phyloP scores from a whole-genome alignment of 257 asterid species.

The Linderniella brevidens region DNA sequence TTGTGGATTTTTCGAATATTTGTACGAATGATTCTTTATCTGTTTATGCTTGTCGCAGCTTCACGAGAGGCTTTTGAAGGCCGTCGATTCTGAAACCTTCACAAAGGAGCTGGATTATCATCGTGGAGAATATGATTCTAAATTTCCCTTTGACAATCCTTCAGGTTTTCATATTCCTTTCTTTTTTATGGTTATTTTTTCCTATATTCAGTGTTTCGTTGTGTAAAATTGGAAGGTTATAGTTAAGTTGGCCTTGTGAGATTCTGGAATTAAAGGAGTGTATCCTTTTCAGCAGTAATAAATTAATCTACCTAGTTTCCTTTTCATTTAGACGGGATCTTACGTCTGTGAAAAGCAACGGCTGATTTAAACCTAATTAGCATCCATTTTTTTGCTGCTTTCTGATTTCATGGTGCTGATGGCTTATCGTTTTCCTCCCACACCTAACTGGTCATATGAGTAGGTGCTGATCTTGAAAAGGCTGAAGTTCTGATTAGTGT shows the following conservation, averaged over 20 bases:
- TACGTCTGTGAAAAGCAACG: too few species aligned
- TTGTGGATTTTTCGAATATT: neutral
- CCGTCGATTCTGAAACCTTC: constrained; percentile 46
- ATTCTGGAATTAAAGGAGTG: too few species aligned
- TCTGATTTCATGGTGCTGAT: neutral
- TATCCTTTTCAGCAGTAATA: too few species aligned
- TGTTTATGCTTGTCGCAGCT: constrained; percentile 28
- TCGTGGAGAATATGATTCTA: constrained; percentile 20
- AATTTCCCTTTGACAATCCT: constrained; percentile 53
- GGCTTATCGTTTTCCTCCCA: neutral
- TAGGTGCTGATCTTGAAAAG: constrained; percentile 41
- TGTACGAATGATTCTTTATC: constrained; percentile 5
- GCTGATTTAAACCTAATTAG: neutral
- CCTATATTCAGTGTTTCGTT: neutral
- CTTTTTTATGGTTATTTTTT: neutral
- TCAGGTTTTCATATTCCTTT: constrained; percentile 28
- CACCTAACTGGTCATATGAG: constrained; percentile 1
- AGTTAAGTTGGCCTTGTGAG: too few species aligned
- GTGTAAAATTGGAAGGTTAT: neutral
- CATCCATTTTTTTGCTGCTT: neutral
- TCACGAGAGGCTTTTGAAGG: constrained; percentile 38
- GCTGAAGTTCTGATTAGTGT: constrained; percentile 48
- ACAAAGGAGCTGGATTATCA: constrained; percentile 40
- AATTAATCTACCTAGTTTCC: too few species aligned
- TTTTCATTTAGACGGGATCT: too few species aligned